These are phyloP conservation scores for Russula foetens DNA, from an alignment of 768 basidiomycete species.

Conservation along the genomic window DNA sequence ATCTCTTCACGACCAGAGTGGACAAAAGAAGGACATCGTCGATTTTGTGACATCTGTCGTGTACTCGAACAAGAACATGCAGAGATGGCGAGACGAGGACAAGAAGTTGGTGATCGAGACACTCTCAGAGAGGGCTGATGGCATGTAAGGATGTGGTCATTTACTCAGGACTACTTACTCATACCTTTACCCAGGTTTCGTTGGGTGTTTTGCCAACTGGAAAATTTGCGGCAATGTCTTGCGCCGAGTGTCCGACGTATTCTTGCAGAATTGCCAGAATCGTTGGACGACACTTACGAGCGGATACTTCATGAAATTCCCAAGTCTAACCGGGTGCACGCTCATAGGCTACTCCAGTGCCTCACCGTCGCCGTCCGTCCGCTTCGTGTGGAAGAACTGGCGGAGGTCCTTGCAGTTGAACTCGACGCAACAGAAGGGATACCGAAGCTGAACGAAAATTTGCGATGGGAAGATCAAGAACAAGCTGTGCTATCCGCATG, in stretches of 20 bases:
- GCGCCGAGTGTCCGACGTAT: background rate
- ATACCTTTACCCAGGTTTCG: background rate
- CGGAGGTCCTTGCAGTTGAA: background rate
- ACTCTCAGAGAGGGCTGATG: background rate
- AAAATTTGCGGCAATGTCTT: background rate
- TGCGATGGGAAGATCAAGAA: background rate
- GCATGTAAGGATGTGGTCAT: background rate
- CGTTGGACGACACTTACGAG: background rate
- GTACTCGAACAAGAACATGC: background rate
- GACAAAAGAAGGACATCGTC: background rate
- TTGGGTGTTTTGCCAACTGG: background rate
- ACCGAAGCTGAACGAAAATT: background rate
- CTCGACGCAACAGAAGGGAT: background rate
- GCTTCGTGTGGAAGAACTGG: background rate
- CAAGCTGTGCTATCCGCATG: background rate
- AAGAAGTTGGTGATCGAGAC: background rate
- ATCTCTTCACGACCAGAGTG: background rate
- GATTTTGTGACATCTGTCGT: background rate
- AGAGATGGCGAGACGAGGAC: background rate
- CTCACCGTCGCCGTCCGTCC: background rate
- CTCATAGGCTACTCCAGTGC: background rate
- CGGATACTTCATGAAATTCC: background rate
- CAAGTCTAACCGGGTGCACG: background rate
- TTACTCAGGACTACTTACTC: background rate
- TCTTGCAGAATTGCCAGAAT: background rate